Percentiles rank a stretch among this genome's conserved stretches.
phyloP scores from a whole-genome alignment of 2,329 filamentous ascomycete genomes.

The Exophiala sp. region DNA sequence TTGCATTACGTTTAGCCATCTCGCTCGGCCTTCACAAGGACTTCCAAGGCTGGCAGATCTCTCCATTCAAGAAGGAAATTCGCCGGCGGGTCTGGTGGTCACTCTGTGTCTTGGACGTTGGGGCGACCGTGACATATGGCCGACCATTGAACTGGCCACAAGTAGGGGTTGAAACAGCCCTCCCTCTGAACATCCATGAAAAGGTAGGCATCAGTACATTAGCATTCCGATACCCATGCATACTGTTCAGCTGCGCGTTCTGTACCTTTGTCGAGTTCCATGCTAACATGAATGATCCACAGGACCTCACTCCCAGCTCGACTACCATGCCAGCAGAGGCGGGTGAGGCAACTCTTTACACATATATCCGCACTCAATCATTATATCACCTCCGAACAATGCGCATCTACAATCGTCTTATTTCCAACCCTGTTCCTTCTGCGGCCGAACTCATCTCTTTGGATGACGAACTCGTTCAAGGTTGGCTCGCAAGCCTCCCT shows the following conservation, averaged over 20 bases:
- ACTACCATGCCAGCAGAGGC: slow-evolving; percentile 36
- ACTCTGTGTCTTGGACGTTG: slow-evolving; percentile 51
- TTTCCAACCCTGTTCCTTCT: slow-evolving; percentile 39
- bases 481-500: slow-evolving; percentile 40
- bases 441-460: slow-evolving; percentile 39
- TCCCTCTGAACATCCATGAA: slow-evolving; percentile 24
- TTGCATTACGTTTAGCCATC: slow-evolving; percentile 48
- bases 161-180: slow-evolving; percentile 31
- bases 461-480: slow-evolving; percentile 38
- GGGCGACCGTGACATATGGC: slow-evolving; percentile 48
- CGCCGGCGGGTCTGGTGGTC: slow-evolving; percentile 49
- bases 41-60: slow-evolving; percentile 44
- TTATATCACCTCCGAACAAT: slow-evolving; percentile 42
- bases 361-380: slow-evolving; percentile 39
- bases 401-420: slow-evolving; percentile 41
- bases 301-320: slow-evolving; percentile 33
- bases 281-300: slow-evolving; percentile 1
- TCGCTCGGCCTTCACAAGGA: slow-evolving; percentile 48
- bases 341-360: slow-evolving; percentile 40
- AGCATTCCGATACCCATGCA: too few relatives aligned
- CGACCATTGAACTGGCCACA: slow-evolving; percentile 44
- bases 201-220: slow-evolving; percentile 8
- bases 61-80: slow-evolving; percentile 39
- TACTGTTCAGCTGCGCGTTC: too few relatives aligned
- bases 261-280: not conserved